Conservation (phyloP, 2,329 filamentous ascomycete species). For the Aspergillus glaucus region DNA sequence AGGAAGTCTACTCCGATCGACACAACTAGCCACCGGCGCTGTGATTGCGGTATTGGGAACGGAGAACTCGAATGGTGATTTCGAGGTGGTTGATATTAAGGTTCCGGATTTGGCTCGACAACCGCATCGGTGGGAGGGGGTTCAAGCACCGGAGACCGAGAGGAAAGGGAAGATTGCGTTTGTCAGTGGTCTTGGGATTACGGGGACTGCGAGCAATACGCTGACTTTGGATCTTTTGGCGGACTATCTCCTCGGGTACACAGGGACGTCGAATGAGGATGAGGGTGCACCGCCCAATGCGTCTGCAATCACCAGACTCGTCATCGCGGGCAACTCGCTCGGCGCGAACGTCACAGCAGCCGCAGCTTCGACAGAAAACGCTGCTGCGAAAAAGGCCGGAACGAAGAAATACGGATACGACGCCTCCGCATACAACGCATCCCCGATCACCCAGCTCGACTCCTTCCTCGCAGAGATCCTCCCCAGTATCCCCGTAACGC, state of each 20-base stretch:
- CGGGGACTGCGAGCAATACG: conserved; percentile 66
- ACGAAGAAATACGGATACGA: conserved; percentile 94
- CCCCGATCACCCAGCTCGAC: conserved; percentile 78
- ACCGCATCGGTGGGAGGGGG: conserved; percentile 68
- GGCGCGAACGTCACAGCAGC: conserved; percentile 33
- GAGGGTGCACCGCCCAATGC: conserved; percentile 32
- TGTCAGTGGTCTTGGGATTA: conserved; percentile 81
- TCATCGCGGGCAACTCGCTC: conserved; percentile 90
- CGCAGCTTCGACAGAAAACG: conserved; percentile 34
- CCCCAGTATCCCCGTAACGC: conserved; percentile 78
- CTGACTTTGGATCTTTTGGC: conserved; percentile 70
- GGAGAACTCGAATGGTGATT: conserved; percentile 84
- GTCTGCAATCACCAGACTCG: conserved; percentile 67
- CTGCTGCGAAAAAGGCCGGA: conserved; percentile 36
- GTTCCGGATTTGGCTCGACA: conserved; percentile 82
- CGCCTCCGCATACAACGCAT: conserved; percentile 75
- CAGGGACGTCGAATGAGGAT: conserved; percentile 42
- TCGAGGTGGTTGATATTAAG: conserved; percentile 85
- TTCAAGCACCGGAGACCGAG: conserved; percentile 24
- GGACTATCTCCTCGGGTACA: conserved; percentile 84
- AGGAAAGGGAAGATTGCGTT: conserved; percentile 69
- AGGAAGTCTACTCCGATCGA: conserved; percentile 60
- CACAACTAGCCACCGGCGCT: conserved; percentile 81
- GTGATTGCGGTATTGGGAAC: conserved; percentile 93
- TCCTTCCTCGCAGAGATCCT: conserved; percentile 73